A percentile compares a stretch with the other conserved stretches of the same genome.
Evolutionary conservation across 164 flowering plant species (phyloP).

Genomic region (Umbilicus rupestris): DNA sequence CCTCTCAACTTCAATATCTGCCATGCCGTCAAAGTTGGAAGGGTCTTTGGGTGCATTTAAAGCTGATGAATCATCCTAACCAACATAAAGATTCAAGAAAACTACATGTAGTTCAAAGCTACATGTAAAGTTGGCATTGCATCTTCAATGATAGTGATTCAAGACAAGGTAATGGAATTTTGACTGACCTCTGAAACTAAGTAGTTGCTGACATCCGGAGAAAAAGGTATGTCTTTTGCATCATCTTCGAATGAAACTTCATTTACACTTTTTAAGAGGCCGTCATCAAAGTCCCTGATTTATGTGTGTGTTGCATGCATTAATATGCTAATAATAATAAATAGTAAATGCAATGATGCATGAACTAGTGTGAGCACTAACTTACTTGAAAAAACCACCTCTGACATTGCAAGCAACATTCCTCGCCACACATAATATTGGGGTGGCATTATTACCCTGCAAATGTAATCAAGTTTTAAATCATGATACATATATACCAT

Average conservation of each 20-base stretch:
- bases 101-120: background rate
- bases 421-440: conserved; percentile 91
- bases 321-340: background rate
- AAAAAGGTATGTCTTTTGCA: conserved; percentile 39
- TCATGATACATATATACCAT: background rate
- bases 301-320: background rate
- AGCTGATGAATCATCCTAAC: conserved; percentile 70
- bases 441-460: conserved; percentile 73
- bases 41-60: conserved; percentile 63
- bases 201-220: conserved; percentile 96
- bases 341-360: background rate
- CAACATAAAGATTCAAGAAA: background rate
- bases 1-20: conserved; percentile 79
- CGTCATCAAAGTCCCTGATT: conserved; percentile 91
- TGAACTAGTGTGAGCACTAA: background rate
- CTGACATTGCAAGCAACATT: conserved; percentile 99
- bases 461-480: conserved; percentile 12
- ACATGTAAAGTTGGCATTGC: background rate
- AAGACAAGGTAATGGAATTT: background rate
- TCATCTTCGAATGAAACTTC: conserved; percentile 77
- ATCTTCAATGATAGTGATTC: conserved; percentile 2
- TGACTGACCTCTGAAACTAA: conserved; percentile 71
- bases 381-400: conserved; percentile 97
- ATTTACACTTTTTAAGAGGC: conserved; percentile 54
- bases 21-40: conserved; percentile 70